Percentiles rank a stretch among this genome's conserved stretches.
These are phyloP conservation scores for Binderoboletus segoi DNA, from an alignment of 1,284 basidiomycete genomes.

Conservation along the genomic window DNA sequence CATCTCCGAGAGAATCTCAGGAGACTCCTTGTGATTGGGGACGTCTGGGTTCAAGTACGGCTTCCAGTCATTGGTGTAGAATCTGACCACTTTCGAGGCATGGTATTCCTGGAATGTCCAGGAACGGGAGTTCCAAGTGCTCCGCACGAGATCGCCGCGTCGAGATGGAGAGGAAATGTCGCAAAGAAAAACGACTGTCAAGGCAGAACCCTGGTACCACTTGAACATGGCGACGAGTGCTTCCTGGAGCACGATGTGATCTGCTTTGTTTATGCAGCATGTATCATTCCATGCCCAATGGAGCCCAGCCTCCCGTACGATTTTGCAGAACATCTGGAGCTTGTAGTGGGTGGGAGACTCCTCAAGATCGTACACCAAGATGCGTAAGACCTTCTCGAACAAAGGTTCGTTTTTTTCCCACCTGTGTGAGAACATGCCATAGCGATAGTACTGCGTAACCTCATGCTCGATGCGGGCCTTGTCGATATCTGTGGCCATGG, in stretches of 20 bases:
- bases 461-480: neutral
- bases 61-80: conserved; percentile 5
- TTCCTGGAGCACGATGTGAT: conserved; percentile 12
- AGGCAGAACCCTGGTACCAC: conserved; percentile 6
- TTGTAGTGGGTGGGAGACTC: conserved; percentile 13
- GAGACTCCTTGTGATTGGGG: conserved; percentile 1
- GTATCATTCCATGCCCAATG: conserved; percentile 12
- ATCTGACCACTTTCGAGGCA: conserved; percentile 3
- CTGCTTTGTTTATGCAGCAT: conserved; percentile 7
- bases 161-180: neutral
- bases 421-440: conserved; percentile 14
- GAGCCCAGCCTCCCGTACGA: conserved; percentile 1
- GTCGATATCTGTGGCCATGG: conserved; percentile 9
- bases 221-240: conserved; percentile 13
- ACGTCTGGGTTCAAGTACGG: neutral
- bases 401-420: conserved; percentile 14
- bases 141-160: conserved; percentile 1
- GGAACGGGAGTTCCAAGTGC: conserved; percentile 7
- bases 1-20: conserved; percentile 6
- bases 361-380: conserved; percentile 9
- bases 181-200: conserved; percentile 8
- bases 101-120: conserved; percentile 19
- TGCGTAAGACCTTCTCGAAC: neutral
- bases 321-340: conserved; percentile 8
- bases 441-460: conserved; percentile 5